These are phyloP conservation scores for Royoungia palumana DNA, from an alignment of 768 basidiomycete species.

Conservation along the genomic window DNA sequence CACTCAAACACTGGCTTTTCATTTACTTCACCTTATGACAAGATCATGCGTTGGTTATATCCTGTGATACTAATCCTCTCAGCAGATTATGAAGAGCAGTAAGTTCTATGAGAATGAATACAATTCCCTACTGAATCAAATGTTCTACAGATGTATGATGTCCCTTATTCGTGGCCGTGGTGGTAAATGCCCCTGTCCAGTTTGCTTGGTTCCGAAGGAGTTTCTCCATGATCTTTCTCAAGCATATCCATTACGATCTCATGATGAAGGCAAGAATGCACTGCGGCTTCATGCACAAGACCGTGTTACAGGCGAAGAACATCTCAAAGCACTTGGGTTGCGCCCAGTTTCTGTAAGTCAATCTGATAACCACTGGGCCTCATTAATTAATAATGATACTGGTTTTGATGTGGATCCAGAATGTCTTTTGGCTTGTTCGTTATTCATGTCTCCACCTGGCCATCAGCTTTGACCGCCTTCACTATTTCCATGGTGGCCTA, in stretches of 20 bases:
- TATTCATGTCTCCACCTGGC: conserved; percentile 1
- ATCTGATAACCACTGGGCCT: too few species aligned
- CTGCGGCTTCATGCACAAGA: too few species aligned
- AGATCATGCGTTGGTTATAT: conserved; percentile 26
- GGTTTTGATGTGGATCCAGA: not conserved
- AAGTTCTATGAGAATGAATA: not conserved
- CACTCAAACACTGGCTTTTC: conserved; percentile 24
- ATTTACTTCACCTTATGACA: conserved; percentile 28
- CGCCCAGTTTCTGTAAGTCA: too few species aligned
- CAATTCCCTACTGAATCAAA: not conserved
- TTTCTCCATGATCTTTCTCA: conserved; percentile 22
- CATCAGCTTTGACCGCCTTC: not conserved
- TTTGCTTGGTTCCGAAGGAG: conserved; percentile 34
- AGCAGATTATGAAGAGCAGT: conserved; percentile 46
- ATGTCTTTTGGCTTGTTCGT: not conserved
- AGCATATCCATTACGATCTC: too few species aligned
- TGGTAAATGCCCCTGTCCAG: conserved; percentile 35
- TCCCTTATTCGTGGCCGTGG: conserved; percentile 31
- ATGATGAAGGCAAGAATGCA: too few species aligned
- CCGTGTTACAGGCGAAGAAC: not conserved
- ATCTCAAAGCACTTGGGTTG: conserved; percentile 4
- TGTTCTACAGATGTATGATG: conserved; percentile 35
- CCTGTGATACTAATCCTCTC: conserved; percentile 40
- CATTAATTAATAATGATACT: too few species aligned
- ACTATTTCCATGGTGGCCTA: not conserved